Base-by-base conservation (phyloP, 257 asterid genomes). In the Handroanthus guayacan region DNA sequence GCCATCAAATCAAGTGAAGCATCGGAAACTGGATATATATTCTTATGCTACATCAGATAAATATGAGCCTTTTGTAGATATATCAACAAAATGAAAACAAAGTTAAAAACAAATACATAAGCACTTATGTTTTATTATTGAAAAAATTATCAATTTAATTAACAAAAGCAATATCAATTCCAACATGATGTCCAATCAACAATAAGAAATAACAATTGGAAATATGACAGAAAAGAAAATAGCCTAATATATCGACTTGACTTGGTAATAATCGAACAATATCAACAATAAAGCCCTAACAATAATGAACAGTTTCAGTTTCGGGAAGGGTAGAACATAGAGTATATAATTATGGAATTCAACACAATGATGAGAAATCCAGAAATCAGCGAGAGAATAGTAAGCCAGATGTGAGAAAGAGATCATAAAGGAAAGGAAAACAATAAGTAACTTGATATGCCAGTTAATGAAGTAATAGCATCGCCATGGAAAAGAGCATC, bases 1-100 rank as follows among this genome's bases (percentile, higher is more conserved):
- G 65, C 67, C 69, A 79, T 54, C 67, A 62, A 67, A 43, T 14
- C 48, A 20, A 54, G 43, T 58, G 72, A 60, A 48, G 9, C 69
- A 20, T 18, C 48, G 55, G 73, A 72, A 52, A 60, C 17, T 65
- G n/a, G 25, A 60, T 9, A n/a, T 38, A 14, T 50, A 17, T 51
- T 68, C 58, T 48, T 39, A 39, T 74, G 45, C 62, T 68, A 69
- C 31, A 62, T 44, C 45, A 34, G 25, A 44, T 45, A 71, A 9
- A 10, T 50, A 67, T 31, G 10, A 79, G 20, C n/a, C 73, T 41
- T 17, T 34, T 50, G 12, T 47, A 13, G 56, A 67, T 51, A 61
- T 74, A 54, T 47, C 56, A 47, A 16, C 20, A n/a, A 64, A 62
- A 69, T 16, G 61, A 56, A 14, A 25, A 50, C 18, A 67, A 56